Evolutionary conservation across 768 basidiomycete species (phyloP).

Genomic region (Lentinula edodes): DNA sequence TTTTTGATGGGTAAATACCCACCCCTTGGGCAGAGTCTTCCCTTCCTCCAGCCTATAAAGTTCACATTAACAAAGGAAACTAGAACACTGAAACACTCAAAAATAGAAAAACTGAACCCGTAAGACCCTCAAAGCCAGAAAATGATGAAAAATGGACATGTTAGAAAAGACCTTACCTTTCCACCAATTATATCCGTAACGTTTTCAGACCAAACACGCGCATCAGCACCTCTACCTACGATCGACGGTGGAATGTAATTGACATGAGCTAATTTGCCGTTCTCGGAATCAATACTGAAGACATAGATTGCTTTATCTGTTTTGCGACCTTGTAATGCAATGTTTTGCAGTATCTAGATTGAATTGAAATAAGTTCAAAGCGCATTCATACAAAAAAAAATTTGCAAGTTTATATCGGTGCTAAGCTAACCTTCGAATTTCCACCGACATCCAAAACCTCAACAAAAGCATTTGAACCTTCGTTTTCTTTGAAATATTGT

Average conservation of each 20-base stretch:
- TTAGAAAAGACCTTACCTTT: slow-evolving; percentile 48
- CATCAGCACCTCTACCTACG: slow-evolving; percentile 69
- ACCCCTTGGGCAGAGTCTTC: slow-evolving; percentile 90
- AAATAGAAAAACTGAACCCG: not conserved
- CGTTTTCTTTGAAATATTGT: slow-evolving; percentile 73
- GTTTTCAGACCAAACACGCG: slow-evolving; percentile 80
- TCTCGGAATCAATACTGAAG: slow-evolving; percentile 69
- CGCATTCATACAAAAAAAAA: not conserved
- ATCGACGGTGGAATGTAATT: slow-evolving; percentile 65
- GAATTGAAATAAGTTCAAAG: not conserved
- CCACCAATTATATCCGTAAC: slow-evolving; percentile 82
- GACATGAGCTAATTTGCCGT: slow-evolving; percentile 78
- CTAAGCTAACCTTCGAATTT: slow-evolving; percentile 66
- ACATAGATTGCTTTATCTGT: slow-evolving; percentile 83
- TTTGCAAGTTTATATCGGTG: not conserved
- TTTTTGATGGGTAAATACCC: slow-evolving; percentile 56
- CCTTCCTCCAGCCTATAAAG: slow-evolving; percentile 83
- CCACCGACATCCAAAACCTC: slow-evolving; percentile 71
- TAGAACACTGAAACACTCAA: not conserved
- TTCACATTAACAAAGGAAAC: not conserved
- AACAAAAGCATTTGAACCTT: slow-evolving; percentile 64
- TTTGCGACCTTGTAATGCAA: slow-evolving; percentile 76
- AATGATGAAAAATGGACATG: not conserved
- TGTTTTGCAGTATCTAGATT: slow-evolving; percentile 62
- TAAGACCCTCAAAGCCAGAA: not conserved